These are phyloP conservation scores for Tuber magnatum DNA, from an alignment of 495 filamentous ascomycete genomes.

Conservation along the genomic window DNA sequence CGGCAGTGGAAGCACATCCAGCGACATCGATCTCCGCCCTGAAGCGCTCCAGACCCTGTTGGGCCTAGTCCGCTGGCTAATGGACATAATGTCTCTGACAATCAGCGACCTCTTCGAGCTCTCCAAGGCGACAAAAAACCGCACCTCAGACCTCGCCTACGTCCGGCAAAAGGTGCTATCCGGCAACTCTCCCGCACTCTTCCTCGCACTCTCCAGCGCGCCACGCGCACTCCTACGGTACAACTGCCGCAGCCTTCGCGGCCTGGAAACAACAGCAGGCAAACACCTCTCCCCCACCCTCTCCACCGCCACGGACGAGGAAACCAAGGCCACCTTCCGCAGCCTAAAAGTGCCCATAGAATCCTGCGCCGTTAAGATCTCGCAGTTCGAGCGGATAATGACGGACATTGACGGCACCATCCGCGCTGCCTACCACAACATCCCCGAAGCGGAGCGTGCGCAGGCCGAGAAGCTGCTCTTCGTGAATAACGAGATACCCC, in stretches of 20 bases:
- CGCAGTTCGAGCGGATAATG: slow-evolving; percentile 41
- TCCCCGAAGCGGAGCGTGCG: slow-evolving; percentile 37
- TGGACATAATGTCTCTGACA: slow-evolving; percentile 41
- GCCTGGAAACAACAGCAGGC: slow-evolving; percentile 34
- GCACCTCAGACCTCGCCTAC: background rate
- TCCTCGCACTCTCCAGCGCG: slow-evolving; percentile 38
- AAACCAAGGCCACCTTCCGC: slow-evolving; percentile 35
- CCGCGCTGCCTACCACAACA: slow-evolving; percentile 36
- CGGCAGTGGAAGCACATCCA: slow-evolving; percentile 12
- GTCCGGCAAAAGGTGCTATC: slow-evolving; percentile 24
- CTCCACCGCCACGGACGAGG: slow-evolving; percentile 28
- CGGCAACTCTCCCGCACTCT: slow-evolving; percentile 41
- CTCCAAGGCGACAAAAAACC: slow-evolving; percentile 19
- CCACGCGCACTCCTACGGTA: slow-evolving; percentile 40
- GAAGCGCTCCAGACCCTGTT: slow-evolving; percentile 38
- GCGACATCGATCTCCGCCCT: slow-evolving; percentile 29
- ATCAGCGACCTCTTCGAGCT: slow-evolving; percentile 42
- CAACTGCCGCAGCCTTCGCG: slow-evolving; percentile 36
- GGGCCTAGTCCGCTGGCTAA: slow-evolving; percentile 42
- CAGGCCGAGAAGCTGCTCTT: slow-evolving; percentile 40
- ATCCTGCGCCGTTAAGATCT: slow-evolving; percentile 37
- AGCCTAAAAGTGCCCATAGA: slow-evolving; percentile 40
- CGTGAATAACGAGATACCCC: slow-evolving; percentile 41
- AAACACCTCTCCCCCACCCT: slow-evolving; percentile 24
- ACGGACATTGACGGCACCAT: slow-evolving; percentile 40